A percentile compares a stretch with the other conserved stretches of the same genome.
Conservation (phyloP, 2,329 filamentous ascomycete species). For the Paraconiothyrium sp. region DNA sequence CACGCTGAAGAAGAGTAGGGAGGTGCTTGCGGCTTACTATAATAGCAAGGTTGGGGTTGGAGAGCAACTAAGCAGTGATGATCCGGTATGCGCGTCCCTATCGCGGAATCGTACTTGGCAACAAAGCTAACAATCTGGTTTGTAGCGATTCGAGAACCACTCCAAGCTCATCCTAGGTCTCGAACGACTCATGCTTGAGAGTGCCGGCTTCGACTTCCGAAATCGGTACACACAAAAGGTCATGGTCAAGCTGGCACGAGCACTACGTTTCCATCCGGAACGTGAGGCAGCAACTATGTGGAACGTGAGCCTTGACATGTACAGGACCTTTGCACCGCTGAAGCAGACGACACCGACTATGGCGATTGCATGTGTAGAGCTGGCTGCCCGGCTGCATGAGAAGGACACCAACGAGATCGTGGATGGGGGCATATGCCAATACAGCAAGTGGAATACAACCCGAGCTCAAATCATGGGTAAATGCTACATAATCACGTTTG, state of each 20-base stretch:
- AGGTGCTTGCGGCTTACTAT: conserved; percentile 90
- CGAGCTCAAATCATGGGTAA: conserved; percentile 58
- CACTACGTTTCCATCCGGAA: conserved; percentile 63
- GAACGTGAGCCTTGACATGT: conserved; percentile 85
- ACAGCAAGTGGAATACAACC: conserved; percentile 54
- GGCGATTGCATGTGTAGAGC: conserved; percentile 82
- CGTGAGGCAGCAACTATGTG: conserved; percentile 75
- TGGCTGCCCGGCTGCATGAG: conserved; percentile 75
- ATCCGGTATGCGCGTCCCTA: conserved; percentile 67
- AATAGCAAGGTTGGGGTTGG: conserved; percentile 78
- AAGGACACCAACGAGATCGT: conserved; percentile 61
- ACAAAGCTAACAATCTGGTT: conserved; percentile 13
- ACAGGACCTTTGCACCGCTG: conserved; percentile 90
- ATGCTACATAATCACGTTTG: not conserved
- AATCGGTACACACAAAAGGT: conserved; percentile 87
- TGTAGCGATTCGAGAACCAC: conserved; percentile 80
- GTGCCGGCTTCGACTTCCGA: conserved; percentile 92
- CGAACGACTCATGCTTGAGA: conserved; percentile 91
- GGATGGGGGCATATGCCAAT: conserved; percentile 58
- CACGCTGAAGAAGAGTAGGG: conserved; percentile 93
- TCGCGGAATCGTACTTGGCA: conserved; percentile 11
- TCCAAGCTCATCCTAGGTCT: conserved; percentile 86
- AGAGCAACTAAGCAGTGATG: conserved; percentile 78
- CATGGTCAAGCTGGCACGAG: conserved; percentile 79
- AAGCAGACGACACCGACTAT: conserved; percentile 90